Conservation (phyloP, 2,329 filamentous ascomycete species). For the Chaetomium sp. region DNA sequence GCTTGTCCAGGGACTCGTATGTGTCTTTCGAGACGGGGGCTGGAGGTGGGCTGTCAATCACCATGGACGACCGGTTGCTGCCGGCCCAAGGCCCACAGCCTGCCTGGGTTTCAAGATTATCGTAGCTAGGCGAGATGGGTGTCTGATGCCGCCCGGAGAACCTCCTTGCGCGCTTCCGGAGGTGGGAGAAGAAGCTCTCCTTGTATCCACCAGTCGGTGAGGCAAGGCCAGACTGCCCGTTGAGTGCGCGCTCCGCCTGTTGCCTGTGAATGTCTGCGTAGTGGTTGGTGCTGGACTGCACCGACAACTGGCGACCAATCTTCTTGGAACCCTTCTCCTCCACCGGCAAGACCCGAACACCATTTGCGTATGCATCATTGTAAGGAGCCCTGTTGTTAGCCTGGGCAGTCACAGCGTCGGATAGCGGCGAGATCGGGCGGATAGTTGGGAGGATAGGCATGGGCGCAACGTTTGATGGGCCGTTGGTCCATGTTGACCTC, state of each 20-base stretch:
- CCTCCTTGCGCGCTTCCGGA: constrained; percentile 85
- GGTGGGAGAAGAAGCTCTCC: constrained; percentile 96
- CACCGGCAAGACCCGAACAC: constrained; percentile 32
- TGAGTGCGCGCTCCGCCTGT: constrained; percentile 85
- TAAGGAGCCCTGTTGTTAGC: constrained; percentile 61
- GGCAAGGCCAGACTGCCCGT: constrained; percentile 67
- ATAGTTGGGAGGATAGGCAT: constrained; percentile 97
- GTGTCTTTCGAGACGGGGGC: constrained; percentile 46
- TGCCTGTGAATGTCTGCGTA: constrained; percentile 85
- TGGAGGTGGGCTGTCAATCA: constrained; percentile 55
- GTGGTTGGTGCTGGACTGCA: constrained; percentile 87
- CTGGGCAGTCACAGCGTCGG: constrained; percentile 85
- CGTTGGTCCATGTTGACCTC: constrained; percentile 89
- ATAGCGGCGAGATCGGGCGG: constrained; percentile 90
- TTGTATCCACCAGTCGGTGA: constrained; percentile 77
- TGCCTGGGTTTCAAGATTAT: constrained; percentile 88
- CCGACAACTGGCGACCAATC: constrained; percentile 87
- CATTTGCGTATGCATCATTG: constrained; percentile 41
- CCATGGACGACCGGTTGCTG: constrained; percentile 77
- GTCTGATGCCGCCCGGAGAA: constrained; percentile 87
- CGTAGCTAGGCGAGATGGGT: constrained; percentile 68
- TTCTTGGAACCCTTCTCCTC: constrained; percentile 75
- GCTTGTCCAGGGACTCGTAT: constrained; percentile 55
- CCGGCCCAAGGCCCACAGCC: constrained; percentile 79
- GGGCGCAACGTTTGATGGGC: constrained; percentile 70